Evolutionary conservation across 225 moss, liverwort and hornwort species (phyloP).

Genomic region (Straminergon stramineum): DNA sequence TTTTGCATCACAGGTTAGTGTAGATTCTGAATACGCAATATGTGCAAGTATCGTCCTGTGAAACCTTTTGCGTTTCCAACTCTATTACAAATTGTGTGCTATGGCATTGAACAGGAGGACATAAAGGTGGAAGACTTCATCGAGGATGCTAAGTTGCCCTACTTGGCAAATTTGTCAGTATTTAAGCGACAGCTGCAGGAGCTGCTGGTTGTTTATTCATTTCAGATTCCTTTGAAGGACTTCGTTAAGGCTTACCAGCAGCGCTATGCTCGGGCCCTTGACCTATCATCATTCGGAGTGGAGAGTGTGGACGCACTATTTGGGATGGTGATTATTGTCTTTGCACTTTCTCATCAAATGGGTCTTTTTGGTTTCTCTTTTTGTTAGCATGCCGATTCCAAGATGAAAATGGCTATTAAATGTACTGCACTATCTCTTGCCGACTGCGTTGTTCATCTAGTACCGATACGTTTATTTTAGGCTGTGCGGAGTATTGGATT

Average conservation of each 20-base stretch:
- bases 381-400: not conserved
- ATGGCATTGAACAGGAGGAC: conserved; percentile 31
- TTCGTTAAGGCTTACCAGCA: conserved; percentile 39
- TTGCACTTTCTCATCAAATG: not conserved
- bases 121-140: conserved; percentile 37
- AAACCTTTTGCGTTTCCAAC: not conserved
- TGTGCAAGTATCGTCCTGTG: not conserved
- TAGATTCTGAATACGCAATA: not conserved
- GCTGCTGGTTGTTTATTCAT: conserved; percentile 67
- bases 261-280: conserved; percentile 52
- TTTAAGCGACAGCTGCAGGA: conserved; percentile 73
- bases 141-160: conserved; percentile 19
- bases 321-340: conserved; percentile 30
- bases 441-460: not conserved
- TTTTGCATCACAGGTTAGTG: not conserved
- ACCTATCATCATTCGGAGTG: conserved; percentile 47
- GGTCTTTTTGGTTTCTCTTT: not conserved
- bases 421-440: not conserved
- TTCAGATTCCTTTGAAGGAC: conserved; percentile 31
- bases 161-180: conserved; percentile 8
- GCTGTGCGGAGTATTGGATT: not conserved
- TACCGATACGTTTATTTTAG: not conserved
- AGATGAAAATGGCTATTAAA: not conserved
- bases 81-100: not conserved
- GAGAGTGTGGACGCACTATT: conserved; percentile 53